A percentile compares a stretch with the other conserved stretches of the same genome.
Evolutionary conservation across 169 alveolate species (phyloP).

Genomic region (Plasmodium yoelii): DNA sequence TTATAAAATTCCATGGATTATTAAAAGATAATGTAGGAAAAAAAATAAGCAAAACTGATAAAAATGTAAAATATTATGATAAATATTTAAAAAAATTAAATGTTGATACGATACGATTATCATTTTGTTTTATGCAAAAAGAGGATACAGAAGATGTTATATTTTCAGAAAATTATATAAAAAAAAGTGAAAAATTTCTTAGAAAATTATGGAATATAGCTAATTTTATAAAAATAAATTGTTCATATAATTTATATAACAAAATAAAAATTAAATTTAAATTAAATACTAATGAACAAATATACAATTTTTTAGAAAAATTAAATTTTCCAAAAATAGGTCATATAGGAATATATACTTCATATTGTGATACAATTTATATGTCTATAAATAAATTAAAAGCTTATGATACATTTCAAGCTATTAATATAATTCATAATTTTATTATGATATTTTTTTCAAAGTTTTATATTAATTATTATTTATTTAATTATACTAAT

Average conservation of each 20-base stretch:
- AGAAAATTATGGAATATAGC: slow-evolving; percentile 48
- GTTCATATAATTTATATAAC: slow-evolving; percentile 7
- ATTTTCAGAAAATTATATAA: slow-evolving; percentile 4
- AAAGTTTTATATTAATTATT: slow-evolving; percentile 32
- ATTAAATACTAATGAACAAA: neutral
- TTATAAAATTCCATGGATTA: slow-evolving; percentile 37
- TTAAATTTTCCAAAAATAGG: neutral
- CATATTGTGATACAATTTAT: slow-evolving; percentile 14
- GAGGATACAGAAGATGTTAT: slow-evolving; percentile 28
- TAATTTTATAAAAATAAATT: slow-evolving; percentile 24
- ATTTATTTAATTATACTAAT: neutral
- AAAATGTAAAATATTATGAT: slow-evolving; percentile 22
- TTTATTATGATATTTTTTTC: slow-evolving; percentile 30
- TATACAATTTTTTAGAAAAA: slow-evolving; percentile 15
- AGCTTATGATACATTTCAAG: neutral
- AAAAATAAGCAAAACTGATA: slow-evolving; percentile 60
- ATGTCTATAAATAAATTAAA: slow-evolving; percentile 10
- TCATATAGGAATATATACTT: slow-evolving; percentile 6
- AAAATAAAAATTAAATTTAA: neutral
- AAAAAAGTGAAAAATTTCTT: slow-evolving; percentile 37
- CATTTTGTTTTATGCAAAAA: slow-evolving; percentile 32
- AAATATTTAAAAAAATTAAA: slow-evolving; percentile 13
- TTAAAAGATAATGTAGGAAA: slow-evolving; percentile 34
- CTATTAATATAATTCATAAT: slow-evolving; percentile 12
- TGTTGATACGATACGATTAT: slow-evolving; percentile 14